Evolutionary conservation across 441 rosid species (phyloP), one percentile per base, ranked within the genome.

Genomic region (Geranium incanum): DNA sequence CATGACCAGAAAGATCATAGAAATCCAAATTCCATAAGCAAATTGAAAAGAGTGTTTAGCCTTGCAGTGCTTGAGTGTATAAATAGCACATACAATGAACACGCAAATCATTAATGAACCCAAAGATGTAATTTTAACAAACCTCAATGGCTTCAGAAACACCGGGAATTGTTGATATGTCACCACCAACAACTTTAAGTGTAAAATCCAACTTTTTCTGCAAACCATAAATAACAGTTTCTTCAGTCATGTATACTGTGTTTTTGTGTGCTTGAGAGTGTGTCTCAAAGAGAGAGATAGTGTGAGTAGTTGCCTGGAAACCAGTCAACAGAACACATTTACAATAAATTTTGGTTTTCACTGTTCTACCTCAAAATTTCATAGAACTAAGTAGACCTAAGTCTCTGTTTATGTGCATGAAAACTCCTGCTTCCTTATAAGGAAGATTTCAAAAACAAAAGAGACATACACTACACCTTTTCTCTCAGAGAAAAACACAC

Each of bases 171-270:
- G 97, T 13, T 67, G 89, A 86, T 82, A 95, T 71, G 37, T 95
- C 98, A 43, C 97, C 97, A 63, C 99, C 98, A 73, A 88, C 37
- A 60, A 93, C 81, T 75, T 84, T 93, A 21, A 95, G 97, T 3
- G 83, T 93, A 76, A 95, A 95, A 78, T 84, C 93, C 68, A 95
- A 79, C 69, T 87, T 81, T 83, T 89, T 93, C 97, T 95, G 92
- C 68, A 36, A 66, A 11, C 5, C 5, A 66, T 0, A 66, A 28
- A 19, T 21, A 8, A 63, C 37, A 19, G 11, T 13, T 52, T 63
- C 6, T 19, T 48, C 15, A 12, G 6, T 36, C 36, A 48, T 45
- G 16, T 50, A 28, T 28, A 28, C 33, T 28, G 33, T 63, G 66
- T 63, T 11, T 63, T 63, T 19, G 37, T 21, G 37, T 63, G 66